A percentile compares a stretch with the other conserved stretches of the same genome.
phyloP scores from a whole-genome alignment of 495 filamentous ascomycete genomes.

The Annulohypoxylon moriforme region DNA sequence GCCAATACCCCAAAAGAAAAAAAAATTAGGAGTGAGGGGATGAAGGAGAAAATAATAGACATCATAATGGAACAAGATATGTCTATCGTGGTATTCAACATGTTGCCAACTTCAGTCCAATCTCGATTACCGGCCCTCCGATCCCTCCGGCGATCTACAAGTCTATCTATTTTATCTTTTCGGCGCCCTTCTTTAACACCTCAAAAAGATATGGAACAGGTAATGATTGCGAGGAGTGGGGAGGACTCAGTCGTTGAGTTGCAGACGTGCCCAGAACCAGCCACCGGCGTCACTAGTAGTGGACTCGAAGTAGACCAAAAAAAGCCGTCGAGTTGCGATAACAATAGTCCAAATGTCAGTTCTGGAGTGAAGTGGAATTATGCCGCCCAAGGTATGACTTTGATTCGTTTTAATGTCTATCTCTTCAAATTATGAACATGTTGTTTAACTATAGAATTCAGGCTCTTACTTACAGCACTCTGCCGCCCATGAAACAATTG shows the following conservation, averaged over 20 bases:
- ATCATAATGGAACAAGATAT: constrained; percentile 44
- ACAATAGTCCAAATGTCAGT: not conserved
- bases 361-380: constrained; percentile 50
- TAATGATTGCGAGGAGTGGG: constrained; percentile 21
- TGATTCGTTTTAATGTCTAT: not conserved
- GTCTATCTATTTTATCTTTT: constrained; percentile 33
- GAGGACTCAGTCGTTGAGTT: constrained; percentile 30
- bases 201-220: constrained; percentile 24
- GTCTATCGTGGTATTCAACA: constrained; percentile 46
- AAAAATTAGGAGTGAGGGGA: not conserved
- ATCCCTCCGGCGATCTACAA: constrained; percentile 43
- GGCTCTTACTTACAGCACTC: constrained; percentile 42
- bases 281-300: constrained; percentile 5
- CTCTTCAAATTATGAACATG: not conserved
- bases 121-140: constrained; percentile 43
- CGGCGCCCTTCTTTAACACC: constrained; percentile 17
- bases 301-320: constrained; percentile 3
- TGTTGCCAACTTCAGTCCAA: constrained; percentile 47
- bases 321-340: not conserved
- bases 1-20: not conserved
- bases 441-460: constrained; percentile 14
- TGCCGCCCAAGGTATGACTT: constrained; percentile 48
- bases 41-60: constrained; percentile 3
- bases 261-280: constrained; percentile 10
- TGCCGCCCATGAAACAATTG: constrained; percentile 40